Base-by-base conservation (phyloP, 805 yeast genomes). In the Myxozyma vanderwaltii region DNA sequence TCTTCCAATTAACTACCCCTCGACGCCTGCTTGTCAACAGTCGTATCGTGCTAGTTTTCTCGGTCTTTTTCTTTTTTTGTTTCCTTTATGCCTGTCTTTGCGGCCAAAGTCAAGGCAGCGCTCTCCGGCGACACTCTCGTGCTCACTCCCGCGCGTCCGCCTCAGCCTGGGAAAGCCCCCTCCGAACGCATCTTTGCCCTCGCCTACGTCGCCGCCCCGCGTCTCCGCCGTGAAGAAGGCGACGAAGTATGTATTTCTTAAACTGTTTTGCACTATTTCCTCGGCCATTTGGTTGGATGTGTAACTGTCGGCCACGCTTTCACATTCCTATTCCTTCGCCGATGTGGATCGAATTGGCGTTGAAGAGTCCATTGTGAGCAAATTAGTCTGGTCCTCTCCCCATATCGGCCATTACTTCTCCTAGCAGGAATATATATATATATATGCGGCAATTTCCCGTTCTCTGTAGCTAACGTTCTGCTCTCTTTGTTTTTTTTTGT, bases 81-180 rank as follows among this genome's bases (percentile, higher is more conserved):
- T 33, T 35, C 29, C 8, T 10, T 13, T 21, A 50, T 41, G 47
- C 15, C 54, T 31, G 23, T 63, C 31, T 63, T 53, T 44, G 56
- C 75, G 55, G 91, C 89, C 40, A 84, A 81, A 70, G 91, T 87
- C 49, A 86, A 86, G 69, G 78, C 83, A 46, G 89, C 86, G 17
- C 70, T 85, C 38, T 85, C 88, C 50, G 89, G 88, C 3, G 92
- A 87, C 73, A 83, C 91, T 12, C 65, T 88, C 39, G 81, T 86
- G 41, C 77, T 87, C 63, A 77, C 78, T 10, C 86, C 89, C 2
- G 56, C 68, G 26, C 61, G 65, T 23, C 63, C 71, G 24, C 68
- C 67, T n/a, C 62, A 51, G 56, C 57, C 70, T 13, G 68, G 65
- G 17, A 61, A 64, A 35, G 63, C 74, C 29, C 78, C 80, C 45